Percentiles rank a stretch among this genome's conserved stretches.
Conservation (phyloP, 345 rosid species). For the Brassica cretica region DNA sequence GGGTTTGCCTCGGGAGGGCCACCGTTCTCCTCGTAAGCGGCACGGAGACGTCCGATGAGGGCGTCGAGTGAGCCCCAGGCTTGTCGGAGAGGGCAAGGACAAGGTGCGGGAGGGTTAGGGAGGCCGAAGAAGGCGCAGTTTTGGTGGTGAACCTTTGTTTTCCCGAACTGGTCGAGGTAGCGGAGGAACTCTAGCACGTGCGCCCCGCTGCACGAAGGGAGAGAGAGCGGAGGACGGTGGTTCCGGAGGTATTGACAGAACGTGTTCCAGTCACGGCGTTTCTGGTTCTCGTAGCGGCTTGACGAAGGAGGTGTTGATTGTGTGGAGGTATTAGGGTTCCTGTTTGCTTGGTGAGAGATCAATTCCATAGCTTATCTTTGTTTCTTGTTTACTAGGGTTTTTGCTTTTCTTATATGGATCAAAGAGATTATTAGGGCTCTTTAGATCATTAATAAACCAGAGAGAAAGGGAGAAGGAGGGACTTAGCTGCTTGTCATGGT, state of each 20-base stretch:
- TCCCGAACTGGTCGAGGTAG: constrained; percentile 44
- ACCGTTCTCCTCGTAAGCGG: constrained; percentile 45
- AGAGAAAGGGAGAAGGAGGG: constrained; percentile 6
- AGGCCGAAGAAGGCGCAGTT: constrained; percentile 40
- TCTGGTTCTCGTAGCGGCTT: constrained; percentile 45
- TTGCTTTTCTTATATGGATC: neutral
- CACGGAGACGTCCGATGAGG: constrained; percentile 42
- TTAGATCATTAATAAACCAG: constrained; percentile 22
- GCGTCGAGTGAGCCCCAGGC: constrained; percentile 46
- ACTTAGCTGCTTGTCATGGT: constrained; percentile 27
- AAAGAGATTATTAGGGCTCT: constrained; percentile 26
- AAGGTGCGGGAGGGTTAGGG: constrained; percentile 42
- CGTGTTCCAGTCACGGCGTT: constrained; percentile 48
- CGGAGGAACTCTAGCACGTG: constrained; percentile 43
- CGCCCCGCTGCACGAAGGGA: constrained; percentile 43
- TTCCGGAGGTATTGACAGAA: constrained; percentile 43
- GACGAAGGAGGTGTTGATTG: constrained; percentile 40
- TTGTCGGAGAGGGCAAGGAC: constrained; percentile 42
- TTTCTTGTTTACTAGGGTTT: constrained; percentile 20
- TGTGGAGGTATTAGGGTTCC: constrained; percentile 30
- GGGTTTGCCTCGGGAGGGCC: constrained; percentile 44
- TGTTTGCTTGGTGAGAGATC: constrained; percentile 40
- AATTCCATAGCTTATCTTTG: constrained; percentile 43
- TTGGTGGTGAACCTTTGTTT: constrained; percentile 40
- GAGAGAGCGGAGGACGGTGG: constrained; percentile 46